phyloP scores from a whole-genome alignment of 176 grass and related monocot genomes.

The Carex kokanica region DNA sequence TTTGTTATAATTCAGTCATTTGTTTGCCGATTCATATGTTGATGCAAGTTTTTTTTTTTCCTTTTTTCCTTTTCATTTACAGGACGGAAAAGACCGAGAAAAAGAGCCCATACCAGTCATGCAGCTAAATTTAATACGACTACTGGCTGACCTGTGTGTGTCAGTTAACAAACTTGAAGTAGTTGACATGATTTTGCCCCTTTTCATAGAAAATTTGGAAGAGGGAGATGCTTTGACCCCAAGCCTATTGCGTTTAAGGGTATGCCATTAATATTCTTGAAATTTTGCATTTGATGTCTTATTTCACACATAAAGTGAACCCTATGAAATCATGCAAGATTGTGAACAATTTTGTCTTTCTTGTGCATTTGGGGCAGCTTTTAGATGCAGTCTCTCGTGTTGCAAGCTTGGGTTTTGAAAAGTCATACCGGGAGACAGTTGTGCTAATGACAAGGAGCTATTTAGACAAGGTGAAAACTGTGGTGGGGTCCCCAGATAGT shows the following conservation, averaged over 20 bases:
- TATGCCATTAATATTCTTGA: conserved; percentile 39
- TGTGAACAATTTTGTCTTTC: neutral
- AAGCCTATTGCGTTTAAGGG: conserved; percentile 82
- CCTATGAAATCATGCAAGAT: neutral
- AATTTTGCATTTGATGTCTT: conserved; percentile 28
- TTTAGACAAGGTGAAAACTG: conserved; percentile 88
- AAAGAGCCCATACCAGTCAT: conserved; percentile 73
- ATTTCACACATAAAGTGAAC: neutral
- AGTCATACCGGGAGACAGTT: conserved; percentile 94
- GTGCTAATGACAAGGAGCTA: conserved; percentile 99
- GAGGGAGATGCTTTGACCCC: conserved; percentile 91
- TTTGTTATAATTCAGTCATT: conserved; percentile 31
- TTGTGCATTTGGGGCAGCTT: conserved; percentile 40
- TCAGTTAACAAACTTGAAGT: conserved; percentile 97
- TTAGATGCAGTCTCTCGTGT: conserved; percentile 96
- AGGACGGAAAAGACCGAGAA: conserved; percentile 95
- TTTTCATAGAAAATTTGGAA: conserved; percentile 97
- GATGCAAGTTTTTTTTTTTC: neutral
- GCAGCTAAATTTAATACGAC: conserved; percentile 80
- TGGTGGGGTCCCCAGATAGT: conserved; percentile 63
- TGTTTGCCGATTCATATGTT: conserved; percentile 17
- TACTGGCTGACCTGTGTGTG: conserved; percentile 84
- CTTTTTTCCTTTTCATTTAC: conserved; percentile 23
- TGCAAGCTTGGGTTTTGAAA: conserved; percentile 97
- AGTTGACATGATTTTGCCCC: conserved; percentile 97